Evolutionary conservation across 2,329 filamentous ascomycete species (phyloP), one percentile per base, ranked within the genome.

Genomic region (Fusarium chuoi): DNA sequence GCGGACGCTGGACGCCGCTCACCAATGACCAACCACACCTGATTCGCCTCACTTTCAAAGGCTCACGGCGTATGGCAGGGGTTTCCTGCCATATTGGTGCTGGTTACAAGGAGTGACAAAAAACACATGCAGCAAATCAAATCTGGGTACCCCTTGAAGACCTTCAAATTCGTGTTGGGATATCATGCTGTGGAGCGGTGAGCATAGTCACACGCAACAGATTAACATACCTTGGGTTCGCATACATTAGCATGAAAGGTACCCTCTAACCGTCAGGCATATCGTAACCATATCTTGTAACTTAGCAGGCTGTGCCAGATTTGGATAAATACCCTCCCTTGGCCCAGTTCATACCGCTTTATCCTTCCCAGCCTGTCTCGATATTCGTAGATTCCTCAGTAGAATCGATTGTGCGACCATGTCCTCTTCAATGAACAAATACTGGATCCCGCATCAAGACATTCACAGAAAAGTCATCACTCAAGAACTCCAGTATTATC

Each of bases 391-490:
- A 46, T 58, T 65, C 63, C 36, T 62, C 41, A 59, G 52, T 62
- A 68, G 54, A 55, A 70, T 62, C 70, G 54, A 61, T 58, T 57
- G 61, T 71, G 64, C 68, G 52, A 67, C 65, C 59, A 71, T 80
- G 78, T 77, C 79, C 46, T 78, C 75, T 44, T 68, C 77, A 59
- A 85, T 89, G 83, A 90, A 90, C 80, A 85, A 84, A 77, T 91
- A 90, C 80, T 91, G 88, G 88, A 90, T 90, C 68, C 87, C 88
- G 20, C 85, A 88, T 68, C 80, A 86, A 68, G 88, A 89, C 65
- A 90, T 90, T 77, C 87, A 89, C 81, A 89, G 88, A 75, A 89
- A 87, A 73, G 85, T 90, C 72, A 90, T 90, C 75, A 89, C 85
- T 30, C 84, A 88, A 70, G 87, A 90, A 70, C 85, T 91, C 62